Percentiles rank a stretch among this genome's conserved stretches.
Evolutionary conservation across 1,139 yeast species (phyloP).

Genomic region (Pneumocystis oryctolagi): DNA sequence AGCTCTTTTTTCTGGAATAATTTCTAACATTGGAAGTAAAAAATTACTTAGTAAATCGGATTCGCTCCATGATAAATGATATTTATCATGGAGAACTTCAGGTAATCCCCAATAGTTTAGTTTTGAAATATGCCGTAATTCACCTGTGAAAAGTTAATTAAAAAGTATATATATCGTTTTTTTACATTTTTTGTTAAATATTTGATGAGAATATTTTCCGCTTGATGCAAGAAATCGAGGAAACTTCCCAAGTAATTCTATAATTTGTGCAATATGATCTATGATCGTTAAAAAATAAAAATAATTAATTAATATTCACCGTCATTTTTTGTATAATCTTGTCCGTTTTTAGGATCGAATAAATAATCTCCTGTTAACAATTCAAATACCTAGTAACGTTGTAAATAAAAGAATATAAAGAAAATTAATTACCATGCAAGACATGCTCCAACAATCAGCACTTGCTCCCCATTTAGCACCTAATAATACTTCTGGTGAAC

Average conservation of each 20-base stretch:
- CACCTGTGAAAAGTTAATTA: constrained; percentile 19
- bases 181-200: constrained; percentile 35
- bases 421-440: constrained; percentile 40
- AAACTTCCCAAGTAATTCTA: constrained; percentile 52
- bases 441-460: constrained; percentile 72
- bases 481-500: constrained; percentile 63
- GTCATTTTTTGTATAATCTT: constrained; percentile 51
- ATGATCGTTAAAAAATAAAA: neutral
- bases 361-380: constrained; percentile 70
- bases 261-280: constrained; percentile 73
- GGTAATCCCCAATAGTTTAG: constrained; percentile 56
- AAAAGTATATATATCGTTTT: neutral
- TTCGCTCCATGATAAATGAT: constrained; percentile 42
- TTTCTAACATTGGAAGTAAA: constrained; percentile 53
- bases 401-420: neutral
- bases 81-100: constrained; percentile 57
- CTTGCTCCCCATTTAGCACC: constrained; percentile 72
- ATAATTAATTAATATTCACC: neutral
- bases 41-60: constrained; percentile 48
- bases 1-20: constrained; percentile 56
- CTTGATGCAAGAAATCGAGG: constrained; percentile 39
- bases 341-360: constrained; percentile 64
- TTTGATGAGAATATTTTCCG: constrained; percentile 40
- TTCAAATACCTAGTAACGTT: constrained; percentile 34
- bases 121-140: constrained; percentile 42